phyloP scores from a whole-genome alignment of 176 grass and related monocot species.

The Bonia amplexicaulis region DNA sequence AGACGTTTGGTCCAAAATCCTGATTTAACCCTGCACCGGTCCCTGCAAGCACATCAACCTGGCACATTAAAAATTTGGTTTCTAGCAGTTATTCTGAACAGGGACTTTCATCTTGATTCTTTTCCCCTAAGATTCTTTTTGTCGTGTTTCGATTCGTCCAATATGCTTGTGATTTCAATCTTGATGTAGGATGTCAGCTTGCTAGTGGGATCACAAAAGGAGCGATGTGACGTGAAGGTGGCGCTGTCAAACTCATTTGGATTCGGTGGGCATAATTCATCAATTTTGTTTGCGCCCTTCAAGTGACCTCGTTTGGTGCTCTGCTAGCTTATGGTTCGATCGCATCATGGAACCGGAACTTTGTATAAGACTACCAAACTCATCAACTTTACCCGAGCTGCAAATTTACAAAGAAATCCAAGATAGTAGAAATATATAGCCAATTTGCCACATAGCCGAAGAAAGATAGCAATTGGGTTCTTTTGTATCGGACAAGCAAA shows the following conservation, averaged over 20 bases:
- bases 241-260: constrained; percentile 92
- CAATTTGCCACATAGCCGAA: constrained; percentile 18
- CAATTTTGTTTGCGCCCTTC: constrained; percentile 84
- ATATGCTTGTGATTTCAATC: constrained; percentile 19
- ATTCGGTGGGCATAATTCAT: constrained; percentile 96
- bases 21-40: background rate
- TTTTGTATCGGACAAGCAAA: constrained; percentile 29
- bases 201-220: constrained; percentile 80
- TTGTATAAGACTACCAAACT: constrained; percentile 4
- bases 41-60: background rate
- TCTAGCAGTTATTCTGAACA: background rate
- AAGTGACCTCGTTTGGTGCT: constrained; percentile 35
- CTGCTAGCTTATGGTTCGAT: constrained; percentile 26
- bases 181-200: constrained; percentile 63
- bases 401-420: constrained; percentile 32
- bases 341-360: background rate
- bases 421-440: constrained; percentile 28
- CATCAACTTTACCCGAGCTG: constrained; percentile 21
- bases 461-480: constrained; percentile 31
- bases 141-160: background rate
- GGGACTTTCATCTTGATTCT: background rate
- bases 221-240: constrained; percentile 84
- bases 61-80: background rate
- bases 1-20: background rate
- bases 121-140: background rate